Conservation (phyloP, 306 rosid genomes). For the Sophora flavescens region DNA sequence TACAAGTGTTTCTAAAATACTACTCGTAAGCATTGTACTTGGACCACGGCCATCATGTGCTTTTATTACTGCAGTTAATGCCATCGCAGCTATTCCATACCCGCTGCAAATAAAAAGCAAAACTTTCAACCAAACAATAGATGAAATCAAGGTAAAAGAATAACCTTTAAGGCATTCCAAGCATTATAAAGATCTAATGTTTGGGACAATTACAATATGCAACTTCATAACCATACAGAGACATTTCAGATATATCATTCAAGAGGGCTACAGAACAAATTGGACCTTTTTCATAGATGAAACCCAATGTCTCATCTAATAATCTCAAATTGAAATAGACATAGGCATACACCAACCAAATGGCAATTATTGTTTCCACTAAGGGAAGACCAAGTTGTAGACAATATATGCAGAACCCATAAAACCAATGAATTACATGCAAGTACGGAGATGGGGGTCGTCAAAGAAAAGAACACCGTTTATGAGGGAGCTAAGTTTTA, state of each 20-base stretch:
- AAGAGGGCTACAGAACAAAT: slow-evolving; percentile 5
- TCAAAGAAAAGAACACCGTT: not conserved
- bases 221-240: slow-evolving; percentile 15
- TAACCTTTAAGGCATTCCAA: too few species aligned
- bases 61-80: slow-evolving; percentile 80
- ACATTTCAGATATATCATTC: not conserved
- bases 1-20: slow-evolving; percentile 67
- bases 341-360: not conserved
- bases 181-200: slow-evolving; percentile 13
- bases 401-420: slow-evolving; percentile 29
- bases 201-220: slow-evolving; percentile 22
- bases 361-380: slow-evolving; percentile 20
- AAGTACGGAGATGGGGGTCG: not conserved
- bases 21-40: slow-evolving; percentile 65
- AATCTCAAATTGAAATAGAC: slow-evolving; percentile 5
- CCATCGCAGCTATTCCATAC: slow-evolving; percentile 95
- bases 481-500: not conserved
- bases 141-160: too few species aligned
- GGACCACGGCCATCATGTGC: slow-evolving; percentile 94
- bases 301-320: not conserved
- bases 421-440: not conserved
- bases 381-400: not conserved
- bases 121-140: too few species aligned
- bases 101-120: too few species aligned
- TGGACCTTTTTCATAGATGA: not conserved